A percentile compares a stretch with the other conserved stretches of the same genome.
phyloP scores from a whole-genome alignment of 352 stramenopile species.

The Elongisporangium prolatum region DNA sequence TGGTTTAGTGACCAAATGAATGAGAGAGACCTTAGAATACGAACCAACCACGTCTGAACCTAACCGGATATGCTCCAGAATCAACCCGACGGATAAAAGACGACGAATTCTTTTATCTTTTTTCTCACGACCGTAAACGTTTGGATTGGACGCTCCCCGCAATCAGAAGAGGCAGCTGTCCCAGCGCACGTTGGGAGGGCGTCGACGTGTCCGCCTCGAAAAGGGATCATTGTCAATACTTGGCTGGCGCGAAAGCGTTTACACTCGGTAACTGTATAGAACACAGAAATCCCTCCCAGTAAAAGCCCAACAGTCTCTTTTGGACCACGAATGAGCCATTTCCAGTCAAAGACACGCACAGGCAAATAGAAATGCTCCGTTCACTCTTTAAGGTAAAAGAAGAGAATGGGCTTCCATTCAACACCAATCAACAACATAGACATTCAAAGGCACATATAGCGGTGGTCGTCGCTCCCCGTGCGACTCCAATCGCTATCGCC shows the following conservation, averaged over 20 bases:
- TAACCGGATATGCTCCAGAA: not conserved
- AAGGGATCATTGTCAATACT: not conserved
- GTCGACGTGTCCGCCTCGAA: not conserved
- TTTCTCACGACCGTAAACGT: not conserved
- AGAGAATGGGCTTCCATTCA: not conserved
- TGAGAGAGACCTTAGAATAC: no score
- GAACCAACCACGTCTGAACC: no score
- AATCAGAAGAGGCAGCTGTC: not conserved
- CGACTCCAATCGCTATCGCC: not conserved
- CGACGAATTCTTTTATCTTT: not conserved
- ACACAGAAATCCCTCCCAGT: not conserved
- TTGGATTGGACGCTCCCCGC: not conserved
- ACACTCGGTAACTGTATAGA: not conserved
- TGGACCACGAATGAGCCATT: not conserved
- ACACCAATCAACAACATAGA: not conserved
- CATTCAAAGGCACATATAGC: not conserved
- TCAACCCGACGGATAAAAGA: not conserved
- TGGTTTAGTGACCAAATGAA: no score
- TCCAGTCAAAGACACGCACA: not conserved
- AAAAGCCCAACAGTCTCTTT: not conserved
- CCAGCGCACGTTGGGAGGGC: not conserved
- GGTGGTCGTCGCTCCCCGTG: not conserved
- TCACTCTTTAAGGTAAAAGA: not conserved
- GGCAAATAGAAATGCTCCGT: not conserved
- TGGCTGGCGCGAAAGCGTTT: not conserved